Conservation (phyloP, 2,329 filamentous ascomycete species). For the Cladobotryum mycophilum region DNA sequence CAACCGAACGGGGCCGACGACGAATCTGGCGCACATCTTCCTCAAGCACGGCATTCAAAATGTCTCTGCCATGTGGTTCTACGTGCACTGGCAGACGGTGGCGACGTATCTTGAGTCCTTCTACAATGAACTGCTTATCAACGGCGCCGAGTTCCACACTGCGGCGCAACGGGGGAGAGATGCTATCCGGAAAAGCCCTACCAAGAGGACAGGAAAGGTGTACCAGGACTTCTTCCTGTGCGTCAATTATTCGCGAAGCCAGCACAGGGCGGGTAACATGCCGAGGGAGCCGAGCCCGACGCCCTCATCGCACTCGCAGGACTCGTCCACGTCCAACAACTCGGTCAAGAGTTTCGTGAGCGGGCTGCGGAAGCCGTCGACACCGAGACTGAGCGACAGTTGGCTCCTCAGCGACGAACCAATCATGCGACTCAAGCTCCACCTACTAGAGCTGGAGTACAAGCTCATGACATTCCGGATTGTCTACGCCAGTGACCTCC, state of each 20-base stretch:
- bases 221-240: slow-evolving; percentile 25
- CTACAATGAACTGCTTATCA: slow-evolving; percentile 21
- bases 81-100: slow-evolving; percentile 23
- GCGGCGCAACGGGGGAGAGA: slow-evolving; percentile 24
- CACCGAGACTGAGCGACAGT: slow-evolving; percentile 18
- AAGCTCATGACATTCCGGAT: slow-evolving; percentile 23
- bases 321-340: slow-evolving; percentile 16
- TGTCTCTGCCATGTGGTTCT: slow-evolving; percentile 26
- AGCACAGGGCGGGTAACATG: slow-evolving; percentile 13
- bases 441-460: slow-evolving; percentile 24
- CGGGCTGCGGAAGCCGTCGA: slow-evolving; percentile 16
- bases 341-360: slow-evolving; percentile 17
- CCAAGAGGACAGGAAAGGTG: slow-evolving; percentile 14
- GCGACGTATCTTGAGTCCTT: slow-evolving; percentile 22
- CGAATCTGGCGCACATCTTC: slow-evolving; percentile 24
- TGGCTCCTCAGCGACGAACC: slow-evolving; percentile 18
- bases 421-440: slow-evolving; percentile 21
- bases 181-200: slow-evolving; percentile 19
- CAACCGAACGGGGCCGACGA: slow-evolving; percentile 18
- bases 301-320: slow-evolving; percentile 18
- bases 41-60: slow-evolving; percentile 21
- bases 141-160: slow-evolving; percentile 21
- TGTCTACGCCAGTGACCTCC: slow-evolving; percentile 24
- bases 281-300: slow-evolving; percentile 17
- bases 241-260: slow-evolving; percentile 23